A percentile compares a stretch with the other conserved stretches of the same genome.
Evolutionary conservation across 225 moss, liverwort and hornwort genomes (phyloP).

Genomic region (Antitrichia curtipendula): DNA sequence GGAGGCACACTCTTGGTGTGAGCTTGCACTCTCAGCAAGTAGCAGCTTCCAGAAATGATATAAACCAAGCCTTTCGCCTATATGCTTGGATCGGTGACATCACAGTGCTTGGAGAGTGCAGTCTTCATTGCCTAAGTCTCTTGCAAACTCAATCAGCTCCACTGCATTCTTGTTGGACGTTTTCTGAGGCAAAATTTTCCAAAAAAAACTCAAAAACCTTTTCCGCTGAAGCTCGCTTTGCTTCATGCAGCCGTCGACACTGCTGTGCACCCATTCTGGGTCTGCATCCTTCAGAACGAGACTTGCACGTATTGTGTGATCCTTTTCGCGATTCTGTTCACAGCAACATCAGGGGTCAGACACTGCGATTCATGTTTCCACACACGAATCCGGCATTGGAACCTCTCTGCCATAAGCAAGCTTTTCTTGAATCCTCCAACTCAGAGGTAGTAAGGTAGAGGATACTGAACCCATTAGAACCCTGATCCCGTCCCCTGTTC

Average conservation of each 20-base stretch:
- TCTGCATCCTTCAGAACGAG: constrained; percentile 5
- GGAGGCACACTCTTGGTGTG: neutral
- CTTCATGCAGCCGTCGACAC: neutral
- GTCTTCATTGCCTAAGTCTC: constrained; percentile 14
- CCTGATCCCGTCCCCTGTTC: neutral
- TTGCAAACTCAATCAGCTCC: constrained; percentile 38
- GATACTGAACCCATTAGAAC: neutral
- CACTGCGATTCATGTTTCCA: neutral
- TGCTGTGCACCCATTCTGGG: constrained; percentile 6
- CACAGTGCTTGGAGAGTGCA: neutral
- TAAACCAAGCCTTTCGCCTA: neutral
- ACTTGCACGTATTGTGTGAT: neutral
- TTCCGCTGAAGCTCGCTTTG: constrained; percentile 13
- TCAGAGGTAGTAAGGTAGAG: neutral
- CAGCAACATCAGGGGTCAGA: neutral
- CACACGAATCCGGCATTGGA: neutral
- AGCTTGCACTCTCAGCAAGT: neutral
- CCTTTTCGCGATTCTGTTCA: constrained; percentile 11
- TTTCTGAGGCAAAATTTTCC: constrained; percentile 18
- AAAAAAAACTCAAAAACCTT: neutral
- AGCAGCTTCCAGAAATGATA: neutral
- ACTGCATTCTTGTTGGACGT: constrained; percentile 12
- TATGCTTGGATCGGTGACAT: neutral
- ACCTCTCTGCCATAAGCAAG: neutral
- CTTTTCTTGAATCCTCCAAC: neutral